Conservation (phyloP, 2,329 filamentous ascomycete genomes). For the Xylariaceae sp. region DNA sequence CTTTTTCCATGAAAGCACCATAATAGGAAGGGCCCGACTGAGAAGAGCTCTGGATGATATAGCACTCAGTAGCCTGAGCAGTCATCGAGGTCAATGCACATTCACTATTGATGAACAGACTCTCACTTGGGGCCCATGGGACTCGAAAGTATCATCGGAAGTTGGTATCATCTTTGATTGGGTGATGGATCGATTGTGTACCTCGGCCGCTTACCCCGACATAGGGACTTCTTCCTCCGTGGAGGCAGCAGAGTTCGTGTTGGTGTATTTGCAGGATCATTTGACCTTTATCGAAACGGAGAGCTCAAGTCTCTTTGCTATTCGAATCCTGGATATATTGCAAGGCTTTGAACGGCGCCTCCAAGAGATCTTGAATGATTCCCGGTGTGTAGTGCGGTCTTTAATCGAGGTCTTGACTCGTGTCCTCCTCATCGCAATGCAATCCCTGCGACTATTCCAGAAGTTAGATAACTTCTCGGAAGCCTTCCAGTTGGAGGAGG, state of each 20-base stretch:
- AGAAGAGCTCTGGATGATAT: constrained; percentile 34
- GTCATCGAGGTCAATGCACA: constrained; percentile 33
- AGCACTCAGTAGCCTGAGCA: constrained; percentile 29
- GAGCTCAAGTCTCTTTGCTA: constrained; percentile 38
- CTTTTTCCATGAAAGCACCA: constrained; percentile 56
- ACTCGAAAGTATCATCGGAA: constrained; percentile 55
- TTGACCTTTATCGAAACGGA: constrained; percentile 37
- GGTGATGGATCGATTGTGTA: constrained; percentile 42
- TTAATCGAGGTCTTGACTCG: constrained; percentile 36
- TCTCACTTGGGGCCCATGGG: constrained; percentile 53
- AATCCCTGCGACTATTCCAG: constrained; percentile 41
- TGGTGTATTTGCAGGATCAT: constrained; percentile 43
- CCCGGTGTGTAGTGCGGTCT: constrained; percentile 25
- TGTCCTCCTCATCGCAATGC: constrained; percentile 36
- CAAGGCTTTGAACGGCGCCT: constrained; percentile 37
- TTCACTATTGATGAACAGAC: constrained; percentile 45
- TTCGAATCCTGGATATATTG: constrained; percentile 41
- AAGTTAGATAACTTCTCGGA: constrained; percentile 32
- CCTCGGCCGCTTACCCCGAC: constrained; percentile 14
- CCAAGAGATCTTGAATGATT: constrained; percentile 21
- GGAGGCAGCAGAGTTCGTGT: constrained; percentile 40
- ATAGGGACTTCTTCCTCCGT: constrained; percentile 22
- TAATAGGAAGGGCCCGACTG: constrained; percentile 52
- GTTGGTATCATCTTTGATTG: constrained; percentile 57
- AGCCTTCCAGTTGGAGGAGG: constrained; percentile 43